Evolutionary conservation across 768 basidiomycete species (phyloP), one percentile per base, ranked within the genome.

Genomic region (Tricholoma sp.): DNA sequence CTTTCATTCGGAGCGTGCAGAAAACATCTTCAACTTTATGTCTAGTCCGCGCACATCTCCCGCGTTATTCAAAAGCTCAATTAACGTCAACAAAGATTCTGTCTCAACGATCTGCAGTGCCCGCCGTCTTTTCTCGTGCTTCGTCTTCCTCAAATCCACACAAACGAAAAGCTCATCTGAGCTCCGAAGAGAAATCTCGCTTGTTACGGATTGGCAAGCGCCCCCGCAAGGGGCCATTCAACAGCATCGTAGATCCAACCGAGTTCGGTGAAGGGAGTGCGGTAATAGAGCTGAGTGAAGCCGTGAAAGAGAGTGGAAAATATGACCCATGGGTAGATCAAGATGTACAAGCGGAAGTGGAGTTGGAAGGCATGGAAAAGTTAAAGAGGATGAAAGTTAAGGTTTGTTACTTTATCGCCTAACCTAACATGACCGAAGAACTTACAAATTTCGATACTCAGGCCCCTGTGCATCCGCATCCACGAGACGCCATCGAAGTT

Each of bases 91-190:
- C 87, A 1, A 89, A 89, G 77, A 88, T 96, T 31, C 83, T 97
- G 14, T 71, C 85, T 0, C 85, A 94, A 66, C 87, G 94, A 18
- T 95, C 94, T 1, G 94, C 94, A 5, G 81, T 96, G 11, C 91
- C 94, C 12, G 89, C 94, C 0, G 82, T 95, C 31, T 73, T 80
- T 57, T 89, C 91, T n/a, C 84, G 83, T 14, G 57, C 68, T 3
- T 61, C 73, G 9, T 64, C 69, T 56, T 64, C 75, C 10, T 54
- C 67, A 1, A 56, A 62, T 14, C 61, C 67, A 7, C 61, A 67
- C 53, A 84, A 82, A 63, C 71, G 78, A 12, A 82, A 81, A 66
- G 55, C 72, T 0, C 57, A 54, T 22, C 68, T 93, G 10, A 83
- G 78, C 27, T 67, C 77, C 3, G 85, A 84, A 54, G 89, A 94